phyloP scores from a whole-genome alignment of 257 asterid species.

The Fraxinus quadrangulata region DNA sequence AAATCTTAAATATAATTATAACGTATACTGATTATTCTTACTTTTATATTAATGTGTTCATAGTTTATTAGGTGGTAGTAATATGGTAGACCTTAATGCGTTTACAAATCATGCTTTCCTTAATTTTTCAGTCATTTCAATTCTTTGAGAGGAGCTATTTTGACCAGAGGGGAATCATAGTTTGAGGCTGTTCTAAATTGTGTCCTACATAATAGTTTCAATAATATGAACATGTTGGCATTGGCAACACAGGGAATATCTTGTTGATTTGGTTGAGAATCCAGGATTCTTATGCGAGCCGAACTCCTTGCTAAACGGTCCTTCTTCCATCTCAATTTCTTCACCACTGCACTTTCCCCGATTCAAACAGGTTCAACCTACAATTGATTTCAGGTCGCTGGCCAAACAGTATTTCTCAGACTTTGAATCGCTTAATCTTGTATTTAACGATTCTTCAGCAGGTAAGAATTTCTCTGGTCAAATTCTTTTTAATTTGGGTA shows the following conservation, averaged over 20 bases:
- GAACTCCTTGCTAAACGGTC: slow-evolving; percentile 92
- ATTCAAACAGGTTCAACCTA: slow-evolving; percentile 67
- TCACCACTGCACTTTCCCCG: slow-evolving; percentile 91
- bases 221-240: slow-evolving; percentile 27
- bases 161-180: slow-evolving; percentile 6
- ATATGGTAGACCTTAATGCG: slow-evolving; percentile 9
- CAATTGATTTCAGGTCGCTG: slow-evolving; percentile 74
- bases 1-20: neutral
- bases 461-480: slow-evolving; percentile 47
- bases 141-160: slow-evolving; percentile 15
- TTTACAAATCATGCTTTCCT: slow-evolving; percentile 4
- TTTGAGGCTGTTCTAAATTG: slow-evolving; percentile 20
- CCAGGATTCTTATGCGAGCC: slow-evolving; percentile 88
- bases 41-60: slow-evolving; percentile 1
- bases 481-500: neutral
- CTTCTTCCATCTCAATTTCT: slow-evolving; percentile 82
- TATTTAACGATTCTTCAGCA: slow-evolving; percentile 65
- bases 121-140: slow-evolving; percentile 12
- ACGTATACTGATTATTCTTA: neutral
- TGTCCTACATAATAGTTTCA: neutral
- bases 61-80: slow-evolving; percentile 16
- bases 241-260: slow-evolving; percentile 76
- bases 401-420: slow-evolving; percentile 89
- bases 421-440: slow-evolving; percentile 72
- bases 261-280: slow-evolving; percentile 79